Evolutionary conservation across 139 green algal species (phyloP).

Genomic region (Chlamydomonas sphaeroides): DNA sequence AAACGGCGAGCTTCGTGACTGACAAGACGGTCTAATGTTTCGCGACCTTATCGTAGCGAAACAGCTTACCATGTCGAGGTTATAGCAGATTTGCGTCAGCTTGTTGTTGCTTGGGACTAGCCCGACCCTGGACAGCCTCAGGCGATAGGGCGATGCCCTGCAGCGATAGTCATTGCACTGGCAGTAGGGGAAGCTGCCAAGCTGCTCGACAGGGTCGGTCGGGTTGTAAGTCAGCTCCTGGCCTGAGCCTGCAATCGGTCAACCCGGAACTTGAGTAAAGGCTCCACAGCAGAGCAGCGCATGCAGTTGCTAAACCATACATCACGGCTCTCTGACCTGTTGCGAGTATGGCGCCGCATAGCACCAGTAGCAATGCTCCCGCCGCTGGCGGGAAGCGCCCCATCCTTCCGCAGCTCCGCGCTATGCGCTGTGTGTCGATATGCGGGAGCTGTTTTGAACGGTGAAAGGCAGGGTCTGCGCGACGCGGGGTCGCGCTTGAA

Average conservation of each 20-base stretch:
- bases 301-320: no score
- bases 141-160: conserved; percentile 25
- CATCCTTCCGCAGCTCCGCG: no score
- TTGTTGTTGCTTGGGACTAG: not conserved
- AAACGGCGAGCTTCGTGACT: no score
- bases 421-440: no score
- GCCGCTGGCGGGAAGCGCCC: not conserved
- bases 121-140: not conserved
- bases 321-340: not conserved
- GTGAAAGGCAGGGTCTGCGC: no score
- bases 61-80: conserved; percentile 19
- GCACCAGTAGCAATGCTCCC: not conserved
- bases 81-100: conserved; percentile 12
- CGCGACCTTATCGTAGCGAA: no score
- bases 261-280: not conserved
- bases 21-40: no score
- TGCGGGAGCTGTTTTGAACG: no score
- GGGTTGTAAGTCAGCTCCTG: not conserved
- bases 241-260: not conserved
- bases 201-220: not conserved
- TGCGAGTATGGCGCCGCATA: not conserved
- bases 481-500: no score
- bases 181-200: conserved; percentile 21
- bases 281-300: no score
- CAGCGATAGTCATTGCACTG: conserved; percentile 29